phyloP scores from a whole-genome alignment of 2,329 filamentous ascomycete genomes.

The Botryotinia globosa region DNA sequence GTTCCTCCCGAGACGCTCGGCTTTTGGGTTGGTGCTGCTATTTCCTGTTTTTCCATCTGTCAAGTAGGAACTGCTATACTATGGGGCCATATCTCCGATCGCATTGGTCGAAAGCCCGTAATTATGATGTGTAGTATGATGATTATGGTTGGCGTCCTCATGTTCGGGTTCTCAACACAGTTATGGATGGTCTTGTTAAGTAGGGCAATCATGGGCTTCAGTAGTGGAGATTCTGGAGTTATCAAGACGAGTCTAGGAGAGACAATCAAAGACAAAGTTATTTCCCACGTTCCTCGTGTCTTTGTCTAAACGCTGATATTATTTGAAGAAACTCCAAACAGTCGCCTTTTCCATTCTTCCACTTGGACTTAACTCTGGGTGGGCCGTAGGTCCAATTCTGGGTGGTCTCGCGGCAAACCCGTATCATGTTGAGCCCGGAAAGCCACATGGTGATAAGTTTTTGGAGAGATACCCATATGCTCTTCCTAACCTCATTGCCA shows the following conservation, averaged over 20 bases:
- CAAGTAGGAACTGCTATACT: constrained; percentile 81
- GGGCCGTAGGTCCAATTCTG: constrained; percentile 32
- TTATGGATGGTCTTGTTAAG: constrained; percentile 59
- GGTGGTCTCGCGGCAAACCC: constrained; percentile 46
- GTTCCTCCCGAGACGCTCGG: background rate
- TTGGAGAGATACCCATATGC: constrained; percentile 12
- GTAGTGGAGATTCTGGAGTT: constrained; percentile 71
- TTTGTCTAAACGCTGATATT: constrained; percentile 24
- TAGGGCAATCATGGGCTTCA: constrained; percentile 70
- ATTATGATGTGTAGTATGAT: constrained; percentile 71
- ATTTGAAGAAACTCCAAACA: constrained; percentile 69
- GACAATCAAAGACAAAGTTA: constrained; percentile 47
- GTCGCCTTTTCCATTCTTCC: constrained; percentile 45
- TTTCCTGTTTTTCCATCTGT: constrained; percentile 66
- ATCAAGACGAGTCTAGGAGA: constrained; percentile 73
- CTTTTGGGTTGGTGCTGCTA: background rate
- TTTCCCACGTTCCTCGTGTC: background rate
- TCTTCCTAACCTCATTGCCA: constrained; percentile 8
- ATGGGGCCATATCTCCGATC: constrained; percentile 71
- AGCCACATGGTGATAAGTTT: constrained; percentile 5
- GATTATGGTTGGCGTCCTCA: constrained; percentile 50
- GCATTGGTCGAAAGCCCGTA: constrained; percentile 71
- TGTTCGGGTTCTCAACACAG: constrained; percentile 67
- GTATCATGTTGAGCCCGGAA: constrained; percentile 9
- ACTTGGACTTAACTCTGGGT: constrained; percentile 64